Evolutionary conservation across 164 flowering plant genomes (phyloP).

Genomic region (Euptelea pleiosperma): DNA sequence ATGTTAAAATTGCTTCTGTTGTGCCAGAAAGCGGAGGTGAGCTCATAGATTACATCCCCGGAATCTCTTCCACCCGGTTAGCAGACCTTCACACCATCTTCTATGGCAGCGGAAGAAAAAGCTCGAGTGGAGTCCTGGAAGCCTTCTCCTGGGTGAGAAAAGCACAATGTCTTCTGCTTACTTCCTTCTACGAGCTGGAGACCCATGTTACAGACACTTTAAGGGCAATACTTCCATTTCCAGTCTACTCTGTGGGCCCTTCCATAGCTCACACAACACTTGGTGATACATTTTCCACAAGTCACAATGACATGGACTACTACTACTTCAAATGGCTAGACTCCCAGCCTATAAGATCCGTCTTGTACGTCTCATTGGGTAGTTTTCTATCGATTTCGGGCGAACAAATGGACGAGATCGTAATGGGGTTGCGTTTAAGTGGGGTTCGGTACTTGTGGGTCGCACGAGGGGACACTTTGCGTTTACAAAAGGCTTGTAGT

Average conservation of each 20-base stretch:
- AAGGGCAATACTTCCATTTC: constrained; percentile 24
- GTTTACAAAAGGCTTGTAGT: constrained; percentile 23
- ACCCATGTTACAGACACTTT: constrained; percentile 26
- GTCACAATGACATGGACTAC: constrained; percentile 12
- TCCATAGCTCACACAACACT: constrained; percentile 30
- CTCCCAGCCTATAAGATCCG: constrained; percentile 31
- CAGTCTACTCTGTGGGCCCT: constrained; percentile 50
- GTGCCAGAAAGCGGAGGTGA: constrained; percentile 30
- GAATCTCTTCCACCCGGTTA: constrained; percentile 35
- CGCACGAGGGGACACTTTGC: constrained; percentile 31
- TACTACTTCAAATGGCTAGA: constrained; percentile 43
- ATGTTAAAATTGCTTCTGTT: not conserved
- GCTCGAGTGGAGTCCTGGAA: constrained; percentile 3
- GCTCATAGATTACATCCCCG: constrained; percentile 47
- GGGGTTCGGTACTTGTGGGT: constrained; percentile 40
- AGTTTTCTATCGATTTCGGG: constrained; percentile 31
- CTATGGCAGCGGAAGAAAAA: not conserved
- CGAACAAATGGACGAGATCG: constrained; percentile 39
- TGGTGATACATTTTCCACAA: not conserved
- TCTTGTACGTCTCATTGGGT: constrained; percentile 43
- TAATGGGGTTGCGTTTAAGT: constrained; percentile 28
- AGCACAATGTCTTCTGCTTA: constrained; percentile 44
- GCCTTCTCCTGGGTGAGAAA: constrained; percentile 15
- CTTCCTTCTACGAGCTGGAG: constrained; percentile 52
- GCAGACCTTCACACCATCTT: constrained; percentile 38